A percentile compares a stretch with the other conserved stretches of the same genome.
phyloP scores from a whole-genome alignment of 2,329 filamentous ascomycete genomes.

The Colletotrichum destructivum region DNA sequence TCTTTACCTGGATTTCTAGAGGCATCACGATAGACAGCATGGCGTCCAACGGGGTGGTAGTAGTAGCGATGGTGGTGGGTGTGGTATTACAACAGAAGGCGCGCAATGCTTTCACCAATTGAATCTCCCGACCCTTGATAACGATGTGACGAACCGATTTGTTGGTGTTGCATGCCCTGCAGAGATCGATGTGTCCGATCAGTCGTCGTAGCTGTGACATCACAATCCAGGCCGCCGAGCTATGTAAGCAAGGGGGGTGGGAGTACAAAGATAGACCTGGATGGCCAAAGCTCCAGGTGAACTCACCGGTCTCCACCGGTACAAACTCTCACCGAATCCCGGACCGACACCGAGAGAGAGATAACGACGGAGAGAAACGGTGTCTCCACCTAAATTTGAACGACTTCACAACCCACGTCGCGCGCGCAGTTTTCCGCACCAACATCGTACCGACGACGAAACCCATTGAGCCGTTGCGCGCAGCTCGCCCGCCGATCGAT shows the following conservation, averaged over 20 bases:
- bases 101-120: too few relatives aligned
- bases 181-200: slow-evolving; percentile 10
- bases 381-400: slow-evolving; percentile 29
- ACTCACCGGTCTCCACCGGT: background rate
- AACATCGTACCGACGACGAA: background rate
- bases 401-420: slow-evolving; percentile 16
- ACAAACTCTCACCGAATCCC: slow-evolving; percentile 15
- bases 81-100: too few relatives aligned
- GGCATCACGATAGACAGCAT: slow-evolving; percentile 30
- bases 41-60: slow-evolving; percentile 8
- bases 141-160: background rate
- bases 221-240: background rate
- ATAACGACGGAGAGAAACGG: too few relatives aligned
- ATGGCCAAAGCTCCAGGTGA: background rate
- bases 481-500: background rate
- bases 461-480: background rate
- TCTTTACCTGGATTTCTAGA: slow-evolving; percentile 17
- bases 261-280: too few relatives aligned
- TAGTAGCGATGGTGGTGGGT: background rate
- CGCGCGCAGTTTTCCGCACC: background rate
- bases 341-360: background rate
- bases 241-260: background rate
- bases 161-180: background rate
- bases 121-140: background rate
- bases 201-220: slow-evolving; percentile 33